Evolutionary conservation across 768 basidiomycete genomes (phyloP).

Genomic region (Mycena rebaudengoi): DNA sequence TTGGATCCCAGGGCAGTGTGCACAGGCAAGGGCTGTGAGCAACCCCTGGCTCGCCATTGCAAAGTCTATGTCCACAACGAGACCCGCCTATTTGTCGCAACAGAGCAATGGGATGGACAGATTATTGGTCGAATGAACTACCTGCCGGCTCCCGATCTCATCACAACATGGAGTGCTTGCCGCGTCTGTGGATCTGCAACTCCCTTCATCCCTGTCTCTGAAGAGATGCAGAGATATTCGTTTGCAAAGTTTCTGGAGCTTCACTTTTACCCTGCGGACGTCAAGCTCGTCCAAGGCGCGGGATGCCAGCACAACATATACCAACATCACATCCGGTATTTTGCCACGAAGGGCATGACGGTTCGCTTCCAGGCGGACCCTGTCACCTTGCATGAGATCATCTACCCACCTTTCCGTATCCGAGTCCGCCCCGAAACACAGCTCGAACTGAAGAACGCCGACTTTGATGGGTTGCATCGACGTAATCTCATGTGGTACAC

Average conservation of each 20-base stretch:
- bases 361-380: constrained; percentile 89
- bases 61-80: constrained; percentile 93
- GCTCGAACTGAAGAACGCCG: constrained; percentile 90
- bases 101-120: constrained; percentile 89
- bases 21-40: constrained; percentile 83
- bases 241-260: constrained; percentile 97
- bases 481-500: constrained; percentile 81
- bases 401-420: constrained; percentile 89
- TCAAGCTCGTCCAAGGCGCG: constrained; percentile 85
- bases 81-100: constrained; percentile 81
- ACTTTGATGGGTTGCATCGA: constrained; percentile 79
- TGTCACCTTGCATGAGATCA: constrained; percentile 83
- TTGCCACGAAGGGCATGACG: constrained; percentile 84
- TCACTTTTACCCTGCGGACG: constrained; percentile 92
- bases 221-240: constrained; percentile 93
- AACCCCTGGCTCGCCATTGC: constrained; percentile 84
- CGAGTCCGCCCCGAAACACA: constrained; percentile 88
- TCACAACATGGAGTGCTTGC: constrained; percentile 94
- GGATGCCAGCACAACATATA: constrained; percentile 96
- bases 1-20: constrained; percentile 82
- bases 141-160: constrained; percentile 71
- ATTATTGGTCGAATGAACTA: constrained; percentile 65
- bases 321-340: constrained; percentile 91
- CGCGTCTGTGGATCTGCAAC: constrained; percentile 80
- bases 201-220: constrained; percentile 88